Base-by-base conservation (phyloP, 2,329 filamentous ascomycete species). In the Aspergillus neoniger region DNA sequence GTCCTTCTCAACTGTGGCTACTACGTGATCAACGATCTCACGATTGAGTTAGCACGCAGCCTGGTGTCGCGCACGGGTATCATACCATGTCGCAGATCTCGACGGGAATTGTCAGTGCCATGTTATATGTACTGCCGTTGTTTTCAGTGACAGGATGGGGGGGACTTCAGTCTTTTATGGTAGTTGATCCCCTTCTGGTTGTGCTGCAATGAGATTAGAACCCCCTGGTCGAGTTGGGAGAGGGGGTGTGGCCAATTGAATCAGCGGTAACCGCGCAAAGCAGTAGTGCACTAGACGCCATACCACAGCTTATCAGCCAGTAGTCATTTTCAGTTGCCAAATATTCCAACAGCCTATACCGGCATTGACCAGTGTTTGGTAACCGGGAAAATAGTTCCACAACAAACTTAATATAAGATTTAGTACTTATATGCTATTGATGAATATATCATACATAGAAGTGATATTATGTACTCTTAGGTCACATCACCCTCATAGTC, bases 61-160 rank as follows among this genome's bases (percentile, higher is more conserved):
- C 44, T 48, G 21, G 19, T 48, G 21, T 28, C 44, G 21, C 44
- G 4, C 21, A 48, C 44, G 10, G 44, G 19, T 8, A 12, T 48
- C 44, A 48, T 48, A 48, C 44, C 44, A 48, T 48, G 19, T 48
- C 44, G 44, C 44, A 48, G 44, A 48, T 48, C 19, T 48, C 44
- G 19, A 48, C 9, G 44, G 44, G 44, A 28, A 48, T 48, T 8
- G 21, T 19, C 6, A 48, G 44, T 48, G 44, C 44, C 44, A 48
- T 48, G 0, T 48, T 48, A 2, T 28, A 15, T 1, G 21, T 48
- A 48, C 21, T 19, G 0, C 44, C 9, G 44, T 28, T 25, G 19
- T 10, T 1, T 48, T 7, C 44, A 25, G 44, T 21, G 8, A 25
- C 21, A 48, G 1, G 15, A 25, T 48, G 19, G n/a, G 17, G n/a